Evolutionary conservation across 2,329 filamentous ascomycete genomes (phyloP).

Genomic region (Lachnellula willkommii): DNA sequence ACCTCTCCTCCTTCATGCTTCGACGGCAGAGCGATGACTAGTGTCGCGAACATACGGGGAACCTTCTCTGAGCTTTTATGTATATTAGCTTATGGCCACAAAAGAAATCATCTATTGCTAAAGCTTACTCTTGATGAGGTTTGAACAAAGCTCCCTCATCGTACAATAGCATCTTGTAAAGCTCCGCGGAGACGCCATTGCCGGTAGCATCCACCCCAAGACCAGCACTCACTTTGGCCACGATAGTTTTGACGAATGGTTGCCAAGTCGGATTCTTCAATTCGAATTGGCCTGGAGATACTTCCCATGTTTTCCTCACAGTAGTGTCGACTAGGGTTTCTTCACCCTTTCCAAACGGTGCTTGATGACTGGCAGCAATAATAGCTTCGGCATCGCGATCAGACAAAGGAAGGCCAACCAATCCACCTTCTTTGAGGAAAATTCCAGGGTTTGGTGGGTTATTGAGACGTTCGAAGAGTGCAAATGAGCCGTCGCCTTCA

Average conservation of each 20-base stretch:
- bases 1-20: slow-evolving; percentile 43
- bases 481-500: slow-evolving; percentile 11
- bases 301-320: slow-evolving; percentile 41
- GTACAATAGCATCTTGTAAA: slow-evolving; percentile 46
- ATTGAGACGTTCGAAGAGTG: slow-evolving; percentile 3
- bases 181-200: slow-evolving; percentile 31
- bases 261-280: slow-evolving; percentile 35
- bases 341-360: slow-evolving; percentile 36
- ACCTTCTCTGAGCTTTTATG: slow-evolving; percentile 37
- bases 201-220: slow-evolving; percentile 31
- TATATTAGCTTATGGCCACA: not conserved
- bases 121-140: slow-evolving; percentile 36
- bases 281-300: slow-evolving; percentile 36
- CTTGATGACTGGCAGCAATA: slow-evolving; percentile 20
- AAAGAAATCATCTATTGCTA: not conserved
- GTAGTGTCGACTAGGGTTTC: slow-evolving; percentile 37
- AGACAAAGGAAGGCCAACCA: slow-evolving; percentile 23
- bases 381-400: slow-evolving; percentile 21
- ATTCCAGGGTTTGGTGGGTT: slow-evolving; percentile 21
- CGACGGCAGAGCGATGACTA: slow-evolving; percentile 46
- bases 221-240: slow-evolving; percentile 21
- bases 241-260: slow-evolving; percentile 25
- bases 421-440: slow-evolving; percentile 17
- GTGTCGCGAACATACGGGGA: slow-evolving; percentile 47
- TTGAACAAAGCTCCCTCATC: slow-evolving; percentile 46